Evolutionary conservation across 371 early-diverging fungal species (phyloP).

Genomic region (Parasitella parasitica): DNA sequence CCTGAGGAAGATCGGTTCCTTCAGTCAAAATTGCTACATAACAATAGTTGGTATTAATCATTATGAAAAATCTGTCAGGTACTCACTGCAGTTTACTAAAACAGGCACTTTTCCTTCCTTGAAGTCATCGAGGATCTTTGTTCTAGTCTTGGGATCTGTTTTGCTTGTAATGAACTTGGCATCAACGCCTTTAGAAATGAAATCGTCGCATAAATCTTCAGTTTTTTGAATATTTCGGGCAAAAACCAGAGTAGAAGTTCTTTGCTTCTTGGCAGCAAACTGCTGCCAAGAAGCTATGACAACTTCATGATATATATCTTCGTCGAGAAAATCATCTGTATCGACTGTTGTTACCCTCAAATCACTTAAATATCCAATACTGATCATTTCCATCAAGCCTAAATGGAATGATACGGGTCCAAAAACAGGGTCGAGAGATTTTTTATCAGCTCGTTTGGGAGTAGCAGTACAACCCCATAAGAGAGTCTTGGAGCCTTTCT

Average conservation of each 20-base stretch:
- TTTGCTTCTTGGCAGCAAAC: slow-evolving; percentile 32
- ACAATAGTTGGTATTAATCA: too few relatives aligned
- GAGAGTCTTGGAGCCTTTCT: slow-evolving; percentile 51
- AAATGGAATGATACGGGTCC: slow-evolving; percentile 77
- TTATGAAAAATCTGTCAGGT: not conserved
- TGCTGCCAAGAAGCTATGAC: slow-evolving; percentile 69
- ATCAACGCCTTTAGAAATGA: slow-evolving; percentile 56
- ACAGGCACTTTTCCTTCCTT: slow-evolving; percentile 66
- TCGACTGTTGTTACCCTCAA: slow-evolving; percentile 66
- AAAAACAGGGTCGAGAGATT: slow-evolving; percentile 66
- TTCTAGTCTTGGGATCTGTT: slow-evolving; percentile 57
- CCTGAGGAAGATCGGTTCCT: slow-evolving; percentile 87
- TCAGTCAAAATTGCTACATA: slow-evolving; percentile 66
- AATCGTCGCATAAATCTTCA: slow-evolving; percentile 54
- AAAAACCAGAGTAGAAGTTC: slow-evolving; percentile 78
- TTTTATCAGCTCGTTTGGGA: slow-evolving; percentile 80
- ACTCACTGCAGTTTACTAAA: slow-evolving; percentile 84
- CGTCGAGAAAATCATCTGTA: slow-evolving; percentile 58
- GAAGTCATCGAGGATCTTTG: slow-evolving; percentile 62
- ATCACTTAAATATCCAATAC: slow-evolving; percentile 48
- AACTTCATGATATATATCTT: slow-evolving; percentile 54
- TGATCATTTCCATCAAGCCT: slow-evolving; percentile 80
- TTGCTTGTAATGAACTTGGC: slow-evolving; percentile 68
- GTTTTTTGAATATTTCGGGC: slow-evolving; percentile 84
- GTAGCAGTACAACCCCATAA: slow-evolving; percentile 96